A percentile compares a stretch with the other conserved stretches of the same genome.
Evolutionary conservation across 2,329 filamentous ascomycete genomes (phyloP).

Genomic region (Aspergillus glaucus): DNA sequence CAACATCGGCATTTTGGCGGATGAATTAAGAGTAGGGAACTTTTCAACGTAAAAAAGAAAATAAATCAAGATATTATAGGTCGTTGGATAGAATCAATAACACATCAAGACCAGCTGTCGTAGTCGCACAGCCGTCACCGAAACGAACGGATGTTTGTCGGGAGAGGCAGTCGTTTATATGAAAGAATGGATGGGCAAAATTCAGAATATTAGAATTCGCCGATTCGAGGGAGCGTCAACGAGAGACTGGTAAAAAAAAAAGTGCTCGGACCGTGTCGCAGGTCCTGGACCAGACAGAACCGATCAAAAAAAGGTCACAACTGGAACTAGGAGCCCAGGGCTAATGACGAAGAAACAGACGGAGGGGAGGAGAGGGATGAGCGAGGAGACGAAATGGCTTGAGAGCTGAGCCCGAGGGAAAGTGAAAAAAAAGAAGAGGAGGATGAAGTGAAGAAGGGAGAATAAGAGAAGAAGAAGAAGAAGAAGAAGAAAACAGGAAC

Average conservation of each 20-base stretch:
- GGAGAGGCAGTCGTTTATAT: neutral
- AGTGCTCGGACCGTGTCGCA: slow-evolving; percentile 30
- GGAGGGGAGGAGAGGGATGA: slow-evolving; percentile 1
- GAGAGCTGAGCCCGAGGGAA: slow-evolving; percentile 3
- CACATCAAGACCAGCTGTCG: slow-evolving; percentile 4
- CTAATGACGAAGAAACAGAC: slow-evolving; percentile 7
- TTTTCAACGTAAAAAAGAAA: slow-evolving; percentile 25
- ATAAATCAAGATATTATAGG: slow-evolving; percentile 2
- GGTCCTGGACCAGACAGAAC: slow-evolving; percentile 1
- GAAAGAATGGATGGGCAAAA: slow-evolving; percentile 18
- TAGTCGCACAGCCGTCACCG: neutral
- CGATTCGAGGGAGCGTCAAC: slow-evolving; percentile 15
- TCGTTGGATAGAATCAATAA: slow-evolving; percentile 7
- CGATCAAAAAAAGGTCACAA: slow-evolving; percentile 9
- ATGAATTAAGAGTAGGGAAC: slow-evolving; percentile 13
- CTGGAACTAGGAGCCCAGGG: slow-evolving; percentile 13
- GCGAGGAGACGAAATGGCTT: slow-evolving; percentile 5
- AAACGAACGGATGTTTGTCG: neutral
- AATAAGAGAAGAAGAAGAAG: slow-evolving; percentile 10
- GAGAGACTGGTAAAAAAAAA: slow-evolving; percentile 23
- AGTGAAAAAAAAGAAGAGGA: slow-evolving; percentile 4
- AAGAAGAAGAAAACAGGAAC: slow-evolving; percentile 6
- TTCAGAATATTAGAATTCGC: slow-evolving; percentile 1
- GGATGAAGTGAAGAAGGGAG: slow-evolving; percentile 5
- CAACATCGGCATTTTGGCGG: slow-evolving; percentile 34